A percentile compares a stretch with the other conserved stretches of the same genome.
Evolutionary conservation across 2,329 filamentous ascomycete genomes (phyloP).

Genomic region (Claviceps maximensis): DNA sequence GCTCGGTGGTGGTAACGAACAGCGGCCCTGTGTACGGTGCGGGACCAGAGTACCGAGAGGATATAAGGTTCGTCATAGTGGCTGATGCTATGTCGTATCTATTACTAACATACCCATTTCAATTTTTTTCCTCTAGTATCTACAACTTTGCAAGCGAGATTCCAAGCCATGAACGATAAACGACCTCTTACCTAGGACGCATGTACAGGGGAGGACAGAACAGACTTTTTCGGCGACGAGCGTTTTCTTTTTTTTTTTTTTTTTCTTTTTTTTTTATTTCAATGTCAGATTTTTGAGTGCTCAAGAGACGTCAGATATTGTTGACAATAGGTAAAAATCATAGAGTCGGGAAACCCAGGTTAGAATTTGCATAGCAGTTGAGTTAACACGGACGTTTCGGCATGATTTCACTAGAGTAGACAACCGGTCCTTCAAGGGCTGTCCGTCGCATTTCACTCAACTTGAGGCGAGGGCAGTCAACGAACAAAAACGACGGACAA

Average conservation of each 20-base stretch:
- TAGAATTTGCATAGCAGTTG: background rate
- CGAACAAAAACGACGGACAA: too few species aligned
- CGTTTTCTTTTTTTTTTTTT: background rate
- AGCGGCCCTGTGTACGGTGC: background rate
- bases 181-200: background rate
- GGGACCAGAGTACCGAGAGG: constrained; percentile 2
- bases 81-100: background rate
- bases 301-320: background rate
- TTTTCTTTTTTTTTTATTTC: background rate
- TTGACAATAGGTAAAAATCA: background rate
- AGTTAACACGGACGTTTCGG: background rate
- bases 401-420: background rate
- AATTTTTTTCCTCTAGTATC: background rate
- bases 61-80: constrained; percentile 3
- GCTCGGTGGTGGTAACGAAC: background rate
- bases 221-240: background rate
- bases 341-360: background rate
- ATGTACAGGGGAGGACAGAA: background rate
- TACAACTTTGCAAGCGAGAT: constrained; percentile 1
- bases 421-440: background rate
- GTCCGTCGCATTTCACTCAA: too few species aligned
- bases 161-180: constrained; percentile 1
- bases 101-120: background rate
- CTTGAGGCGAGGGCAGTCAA: too few species aligned
- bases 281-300: background rate